Evolutionary conservation across 306 rosid genomes (phyloP), one percentile per base, ranked within the genome.

Genomic region (Coriaria nepalensis): DNA sequence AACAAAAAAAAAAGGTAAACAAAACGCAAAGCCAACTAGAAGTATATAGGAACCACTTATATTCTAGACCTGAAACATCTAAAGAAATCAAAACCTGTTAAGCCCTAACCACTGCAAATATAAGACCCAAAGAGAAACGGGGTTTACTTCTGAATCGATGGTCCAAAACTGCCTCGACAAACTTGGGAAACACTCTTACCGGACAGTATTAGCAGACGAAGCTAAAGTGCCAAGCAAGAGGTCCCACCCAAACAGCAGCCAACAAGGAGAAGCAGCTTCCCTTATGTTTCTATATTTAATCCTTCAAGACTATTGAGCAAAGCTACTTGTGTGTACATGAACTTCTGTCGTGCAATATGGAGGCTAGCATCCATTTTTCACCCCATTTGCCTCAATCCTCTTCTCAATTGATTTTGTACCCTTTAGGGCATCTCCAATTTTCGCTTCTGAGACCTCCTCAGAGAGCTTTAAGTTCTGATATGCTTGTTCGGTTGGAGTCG

Each of bases 341-440:
- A 67, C 60, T 37, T 36, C 43, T 56, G 45, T 20, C 29, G 29
- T 20, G 29, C 29, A 20, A 20, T 20, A 20, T 10, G 50, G 53
- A 52, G 40, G 57, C 64, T 73, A 80, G 76, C 82, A 80, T 56
- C 88, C 93, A 54, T 86, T 86, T 6, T 78, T 78, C 67, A 72
- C 73, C 61, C 86, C 93, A 33, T 88, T 81, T 12, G 67, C 67
- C 15, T 69, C 60, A 47, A 67, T 70, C 68, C 68, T 80, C 43
- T 72, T 73, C 69, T 81, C 95, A 6, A 74, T 88, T 13, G 79
- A 81, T 60, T 81, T 81, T 38, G 90, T 86, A 57, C 95, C 83
- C 90, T 81, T 83, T 10, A 83, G 83, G 78, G 78, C 80, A 48
- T 83, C 95, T 49, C 77, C 94, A 73, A 75, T 60, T 64, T 68